Conservation (phyloP, 1,139 yeast genomes). For the Saccharomycopsis hybrid region DNA sequence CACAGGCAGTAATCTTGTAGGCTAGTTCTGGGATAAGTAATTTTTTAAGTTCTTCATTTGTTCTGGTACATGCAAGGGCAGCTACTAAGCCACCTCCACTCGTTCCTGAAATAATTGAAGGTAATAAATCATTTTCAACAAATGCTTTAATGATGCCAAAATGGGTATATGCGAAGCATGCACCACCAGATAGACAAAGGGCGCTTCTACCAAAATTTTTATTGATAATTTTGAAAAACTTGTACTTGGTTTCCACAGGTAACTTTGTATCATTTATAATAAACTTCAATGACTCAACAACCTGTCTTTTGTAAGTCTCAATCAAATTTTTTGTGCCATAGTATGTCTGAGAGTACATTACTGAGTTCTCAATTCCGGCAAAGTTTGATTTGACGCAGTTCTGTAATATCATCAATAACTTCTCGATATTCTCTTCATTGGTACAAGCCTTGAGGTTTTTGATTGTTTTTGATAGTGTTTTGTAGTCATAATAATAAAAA, state of each 20-base stretch:
- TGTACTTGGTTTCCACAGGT: slow-evolving; percentile 37
- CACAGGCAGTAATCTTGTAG: slow-evolving; percentile 63
- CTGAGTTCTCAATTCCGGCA: slow-evolving; percentile 72
- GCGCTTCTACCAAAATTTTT: slow-evolving; percentile 72
- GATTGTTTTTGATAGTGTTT: slow-evolving; percentile 47
- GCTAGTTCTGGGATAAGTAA: slow-evolving; percentile 60
- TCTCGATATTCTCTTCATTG: slow-evolving; percentile 31
- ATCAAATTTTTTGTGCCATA: slow-evolving; percentile 67
- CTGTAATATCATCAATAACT: slow-evolving; percentile 51
- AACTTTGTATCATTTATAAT: slow-evolving; percentile 38
- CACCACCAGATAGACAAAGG: slow-evolving; percentile 72
- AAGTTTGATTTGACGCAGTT: slow-evolving; percentile 67
- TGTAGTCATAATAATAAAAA: slow-evolving; percentile 65
- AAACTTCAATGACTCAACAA: slow-evolving; percentile 41
- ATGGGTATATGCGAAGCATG: slow-evolving; percentile 71
- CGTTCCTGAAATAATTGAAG: slow-evolving; percentile 69
- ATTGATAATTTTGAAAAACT: slow-evolving; percentile 52
- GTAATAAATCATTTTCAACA: slow-evolving; percentile 58
- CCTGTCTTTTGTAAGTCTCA: slow-evolving; percentile 48
- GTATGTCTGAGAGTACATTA: slow-evolving; percentile 66
- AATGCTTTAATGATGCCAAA: slow-evolving; percentile 72
- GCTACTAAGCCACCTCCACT: slow-evolving; percentile 84
- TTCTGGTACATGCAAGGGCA: slow-evolving; percentile 63
- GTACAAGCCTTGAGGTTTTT: slow-evolving; percentile 33
- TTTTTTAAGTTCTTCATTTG: slow-evolving; percentile 55